phyloP scores from a whole-genome alignment of 2,329 filamentous ascomycete genomes.

The Colletotrichum orbiculare region DNA sequence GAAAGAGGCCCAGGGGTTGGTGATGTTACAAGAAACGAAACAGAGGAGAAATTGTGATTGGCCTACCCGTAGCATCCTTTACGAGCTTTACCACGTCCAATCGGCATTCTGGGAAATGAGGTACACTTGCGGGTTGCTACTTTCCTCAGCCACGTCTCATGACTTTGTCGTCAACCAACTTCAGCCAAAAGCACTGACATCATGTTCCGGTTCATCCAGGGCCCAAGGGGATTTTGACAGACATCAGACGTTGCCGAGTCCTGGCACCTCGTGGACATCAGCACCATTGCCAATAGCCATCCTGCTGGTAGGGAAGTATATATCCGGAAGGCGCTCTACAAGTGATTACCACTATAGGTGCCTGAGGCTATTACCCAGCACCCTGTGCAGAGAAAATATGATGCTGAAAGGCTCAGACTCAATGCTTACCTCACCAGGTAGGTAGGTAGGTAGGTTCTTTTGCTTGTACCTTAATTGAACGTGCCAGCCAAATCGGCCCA shows the following conservation, averaged over 20 bases:
- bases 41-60: slow-evolving; percentile 18
- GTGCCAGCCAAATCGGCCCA: slow-evolving; percentile 23
- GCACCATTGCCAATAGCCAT: too few species aligned
- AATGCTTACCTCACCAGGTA: not conserved
- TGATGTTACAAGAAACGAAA: slow-evolving; percentile 27
- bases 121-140: not conserved
- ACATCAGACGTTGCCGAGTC: not conserved
- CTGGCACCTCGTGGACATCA: not conserved
- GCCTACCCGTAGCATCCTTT: slow-evolving; percentile 3
- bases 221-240: not conserved
- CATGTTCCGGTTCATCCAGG: slow-evolving; percentile 3
- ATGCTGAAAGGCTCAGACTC: too few species aligned
- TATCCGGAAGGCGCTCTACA: too few species aligned
- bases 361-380: too few species aligned
- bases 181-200: not conserved
- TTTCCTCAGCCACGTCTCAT: not conserved
- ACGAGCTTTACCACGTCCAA: not conserved
- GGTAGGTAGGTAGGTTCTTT: not conserved
- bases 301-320: too few species aligned
- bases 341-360: too few species aligned
- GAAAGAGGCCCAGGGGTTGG: not conserved
- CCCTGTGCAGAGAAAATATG: too few species aligned
- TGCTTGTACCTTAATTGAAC: slow-evolving; percentile 34
- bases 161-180: not conserved
- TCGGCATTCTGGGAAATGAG: not conserved